phyloP scores from a whole-genome alignment of 768 basidiomycete genomes.

The Leccinum subgranulosum region DNA sequence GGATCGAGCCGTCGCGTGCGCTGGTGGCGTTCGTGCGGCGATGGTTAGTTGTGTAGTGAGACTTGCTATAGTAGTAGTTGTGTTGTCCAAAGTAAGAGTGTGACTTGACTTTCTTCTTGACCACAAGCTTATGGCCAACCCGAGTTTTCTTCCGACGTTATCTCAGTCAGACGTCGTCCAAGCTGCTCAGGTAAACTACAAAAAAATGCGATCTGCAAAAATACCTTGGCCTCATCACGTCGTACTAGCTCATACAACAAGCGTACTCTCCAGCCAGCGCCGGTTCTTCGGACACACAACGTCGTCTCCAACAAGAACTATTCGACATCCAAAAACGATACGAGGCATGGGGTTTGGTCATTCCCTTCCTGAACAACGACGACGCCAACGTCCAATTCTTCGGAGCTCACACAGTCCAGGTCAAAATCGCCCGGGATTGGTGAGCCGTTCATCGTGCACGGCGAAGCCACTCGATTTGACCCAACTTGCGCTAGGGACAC shows the following conservation, averaged over 20 bases:
- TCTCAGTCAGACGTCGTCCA: constrained; percentile 51
- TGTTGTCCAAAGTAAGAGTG: no score
- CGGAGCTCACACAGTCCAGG: constrained; percentile 89
- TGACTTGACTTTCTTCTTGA: no score
- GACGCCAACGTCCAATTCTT: constrained; percentile 92
- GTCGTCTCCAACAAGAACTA: constrained; percentile 65
- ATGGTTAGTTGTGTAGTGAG: background rate
- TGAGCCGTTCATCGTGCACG: constrained; percentile 33
- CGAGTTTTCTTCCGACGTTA: constrained; percentile 50
- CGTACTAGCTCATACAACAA: constrained; percentile 62
- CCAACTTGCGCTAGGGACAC: constrained; percentile 57
- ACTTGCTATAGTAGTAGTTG: no score
- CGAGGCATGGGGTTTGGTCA: constrained; percentile 83
- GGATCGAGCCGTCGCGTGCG: constrained; percentile 11
- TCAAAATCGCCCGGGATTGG: constrained; percentile 94
- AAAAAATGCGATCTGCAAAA: constrained; percentile 8
- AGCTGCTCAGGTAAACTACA: constrained; percentile 53
- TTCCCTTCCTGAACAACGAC: constrained; percentile 66
- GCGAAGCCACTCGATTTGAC: constrained; percentile 4
- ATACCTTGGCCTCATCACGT: constrained; percentile 8
- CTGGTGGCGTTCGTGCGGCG: constrained; percentile 27
- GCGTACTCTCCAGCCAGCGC: constrained; percentile 55
- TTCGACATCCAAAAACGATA: constrained; percentile 73
- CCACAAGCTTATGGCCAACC: constrained; percentile 11
- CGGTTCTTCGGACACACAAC: constrained; percentile 56